These are phyloP conservation scores for Casuarina cunninghamiana DNA, from an alignment of 306 rosid species.

Conservation along the genomic window DNA sequence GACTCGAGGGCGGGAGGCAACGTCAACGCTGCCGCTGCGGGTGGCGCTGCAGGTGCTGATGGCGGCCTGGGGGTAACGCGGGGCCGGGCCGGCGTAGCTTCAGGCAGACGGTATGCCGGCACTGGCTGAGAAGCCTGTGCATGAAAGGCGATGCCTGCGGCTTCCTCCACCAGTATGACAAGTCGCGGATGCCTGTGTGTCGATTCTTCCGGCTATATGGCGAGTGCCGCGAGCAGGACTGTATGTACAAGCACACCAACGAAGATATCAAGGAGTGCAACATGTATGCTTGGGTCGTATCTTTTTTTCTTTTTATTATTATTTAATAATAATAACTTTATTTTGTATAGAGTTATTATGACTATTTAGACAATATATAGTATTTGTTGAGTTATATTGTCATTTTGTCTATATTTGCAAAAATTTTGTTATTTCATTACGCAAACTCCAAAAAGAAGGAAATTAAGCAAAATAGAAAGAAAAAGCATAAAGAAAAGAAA, in stretches of 20 bases:
- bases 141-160: conserved; percentile 99
- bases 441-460: no score
- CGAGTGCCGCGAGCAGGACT: conserved; percentile 98
- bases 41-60: conserved; percentile 1
- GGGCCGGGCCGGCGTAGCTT: conserved; percentile 68
- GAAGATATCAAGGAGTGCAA: conserved; percentile 99
- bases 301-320: not conserved
- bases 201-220: conserved; percentile 85
- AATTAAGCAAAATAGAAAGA: no score
- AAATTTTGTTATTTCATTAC: no score
- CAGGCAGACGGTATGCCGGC: conserved; percentile 97
- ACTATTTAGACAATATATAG: no score
- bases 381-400: no score
- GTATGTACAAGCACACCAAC: conserved; percentile 93
- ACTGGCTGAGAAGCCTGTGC: conserved; percentile 92
- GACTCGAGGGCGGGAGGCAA: conserved; percentile 27
- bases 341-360: no score
- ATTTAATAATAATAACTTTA: not conserved
- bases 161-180: conserved; percentile 93
- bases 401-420: no score
- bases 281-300: conserved; percentile 49
- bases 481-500: no score
- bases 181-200: conserved; percentile 96
- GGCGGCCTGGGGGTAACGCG: conserved; percentile 18
- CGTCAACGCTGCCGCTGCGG: conserved; percentile 20